Evolutionary conservation across 441 rosid species (phyloP), one percentile per base, ranked within the genome.

Genomic region (Omphalea diandra): DNA sequence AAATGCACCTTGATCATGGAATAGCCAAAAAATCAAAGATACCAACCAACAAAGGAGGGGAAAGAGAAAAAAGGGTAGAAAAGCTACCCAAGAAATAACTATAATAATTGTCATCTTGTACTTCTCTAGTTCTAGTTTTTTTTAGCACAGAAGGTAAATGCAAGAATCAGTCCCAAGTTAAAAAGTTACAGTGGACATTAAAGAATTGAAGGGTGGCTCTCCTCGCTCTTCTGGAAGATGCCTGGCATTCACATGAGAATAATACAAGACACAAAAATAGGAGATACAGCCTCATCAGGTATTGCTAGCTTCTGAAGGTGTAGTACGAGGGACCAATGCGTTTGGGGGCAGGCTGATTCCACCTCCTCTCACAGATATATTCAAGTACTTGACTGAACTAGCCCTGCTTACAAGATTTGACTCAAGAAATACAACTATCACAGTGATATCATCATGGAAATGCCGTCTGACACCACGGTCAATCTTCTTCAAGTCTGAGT

Each of bases 371-470:
- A 95, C 78, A 0, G 99, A 95, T 73, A 90, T 44, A 1, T 55
- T 77, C 0, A 86, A 79, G 56, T 67, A 73, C 77, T 72, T 88
- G 62, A 80, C 67, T 22, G 85, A 63, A 74, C 82, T 81, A 12
- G 79, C 87, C 75, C 82, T 76, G 81, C 89, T 85, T 80, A 84
- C 71, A 17, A 84, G 70, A 72, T 77, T 83, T n/a, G 94, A 76
- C 83, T 95, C 96, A 5, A 95, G 86, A 79, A 88, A 95, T 79
- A 93, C 82, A 4, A 95, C 96, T 1, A 90, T 73, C 68, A 89
- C 99, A 2, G 98, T 90, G 70, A 89, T 90, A 82, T 95, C 99
- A 38, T 95, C 99, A 29, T 95, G 99, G 90, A 93, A 95, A 87
- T 89, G 95, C 44, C 99, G 78, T 26, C 99, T 72, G 5, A 95